Conservation (phyloP, 257 asterid species). For the Rubia yunnanensis region DNA sequence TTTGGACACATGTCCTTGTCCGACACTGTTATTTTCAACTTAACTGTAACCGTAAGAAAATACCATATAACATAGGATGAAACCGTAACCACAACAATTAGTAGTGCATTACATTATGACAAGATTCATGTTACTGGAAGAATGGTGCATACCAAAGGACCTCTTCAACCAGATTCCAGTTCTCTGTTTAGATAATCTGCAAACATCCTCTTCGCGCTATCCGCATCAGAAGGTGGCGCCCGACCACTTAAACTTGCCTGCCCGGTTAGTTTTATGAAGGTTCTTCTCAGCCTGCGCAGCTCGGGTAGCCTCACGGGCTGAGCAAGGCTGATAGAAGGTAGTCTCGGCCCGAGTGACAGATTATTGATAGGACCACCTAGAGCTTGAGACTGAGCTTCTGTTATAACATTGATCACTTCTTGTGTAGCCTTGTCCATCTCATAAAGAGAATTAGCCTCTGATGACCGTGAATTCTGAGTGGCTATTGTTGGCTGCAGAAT, state of each 20-base stretch:
- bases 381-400: constrained; percentile 82
- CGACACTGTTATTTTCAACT: neutral
- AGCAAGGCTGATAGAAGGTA: constrained; percentile 57
- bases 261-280: constrained; percentile 74
- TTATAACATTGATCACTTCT: constrained; percentile 59
- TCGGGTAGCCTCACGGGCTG: constrained; percentile 76
- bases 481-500: constrained; percentile 93
- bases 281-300: constrained; percentile 73
- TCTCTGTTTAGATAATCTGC: constrained; percentile 93
- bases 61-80: neutral
- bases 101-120: neutral
- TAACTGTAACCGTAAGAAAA: neutral
- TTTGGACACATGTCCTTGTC: neutral
- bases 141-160: neutral
- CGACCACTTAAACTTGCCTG: constrained; percentile 94
- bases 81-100: neutral
- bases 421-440: constrained; percentile 91
- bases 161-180: constrained; percentile 38
- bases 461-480: constrained; percentile 50
- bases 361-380: constrained; percentile 61
- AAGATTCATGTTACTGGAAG: neutral
- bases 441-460: constrained; percentile 75
- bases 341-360: constrained; percentile 52
- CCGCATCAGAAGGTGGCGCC: constrained; percentile 81
- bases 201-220: constrained; percentile 90